Conservation (phyloP, 495 filamentous ascomycete species). For the Aspergillus wentii region DNA sequence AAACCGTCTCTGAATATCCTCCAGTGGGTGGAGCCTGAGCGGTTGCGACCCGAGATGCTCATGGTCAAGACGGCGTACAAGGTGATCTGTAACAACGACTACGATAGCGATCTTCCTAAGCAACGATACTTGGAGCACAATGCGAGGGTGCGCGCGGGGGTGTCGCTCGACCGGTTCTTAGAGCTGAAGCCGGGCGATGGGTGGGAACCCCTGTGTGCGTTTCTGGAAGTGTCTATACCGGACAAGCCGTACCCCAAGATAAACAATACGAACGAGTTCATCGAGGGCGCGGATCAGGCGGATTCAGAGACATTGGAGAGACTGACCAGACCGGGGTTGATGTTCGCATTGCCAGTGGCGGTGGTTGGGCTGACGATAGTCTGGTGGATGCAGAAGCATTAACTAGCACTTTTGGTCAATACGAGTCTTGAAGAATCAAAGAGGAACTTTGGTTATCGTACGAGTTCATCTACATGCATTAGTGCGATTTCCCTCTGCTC, state of each 20-base stretch:
- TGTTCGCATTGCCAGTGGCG: no score
- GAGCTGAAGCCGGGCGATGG: conserved; percentile 1
- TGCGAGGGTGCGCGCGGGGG: not conserved
- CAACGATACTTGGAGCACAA: conserved; percentile 1
- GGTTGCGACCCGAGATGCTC: not conserved
- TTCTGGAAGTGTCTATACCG: not conserved
- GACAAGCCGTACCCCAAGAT: not conserved
- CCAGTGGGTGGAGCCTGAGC: not conserved
- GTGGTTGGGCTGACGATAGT: no score
- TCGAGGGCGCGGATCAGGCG: not conserved
- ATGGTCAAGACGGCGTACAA: not conserved
- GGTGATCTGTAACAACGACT: not conserved
- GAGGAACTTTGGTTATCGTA: no score
- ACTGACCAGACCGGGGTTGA: no score
- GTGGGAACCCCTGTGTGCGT: conserved; percentile 3
- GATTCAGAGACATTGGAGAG: not conserved
- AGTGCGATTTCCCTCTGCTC: no score
- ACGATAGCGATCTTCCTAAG: not conserved
- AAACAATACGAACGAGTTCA: not conserved
- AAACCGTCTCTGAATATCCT: not conserved
- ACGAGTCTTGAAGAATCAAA: no score
- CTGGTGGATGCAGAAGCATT: no score
- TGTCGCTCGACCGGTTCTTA: not conserved
- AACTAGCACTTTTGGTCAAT: no score
- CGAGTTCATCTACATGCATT: no score